Evolutionary conservation across 768 basidiomycete species (phyloP), one percentile per base, ranked within the genome.

Genomic region (Panaeolus papilionaceus): DNA sequence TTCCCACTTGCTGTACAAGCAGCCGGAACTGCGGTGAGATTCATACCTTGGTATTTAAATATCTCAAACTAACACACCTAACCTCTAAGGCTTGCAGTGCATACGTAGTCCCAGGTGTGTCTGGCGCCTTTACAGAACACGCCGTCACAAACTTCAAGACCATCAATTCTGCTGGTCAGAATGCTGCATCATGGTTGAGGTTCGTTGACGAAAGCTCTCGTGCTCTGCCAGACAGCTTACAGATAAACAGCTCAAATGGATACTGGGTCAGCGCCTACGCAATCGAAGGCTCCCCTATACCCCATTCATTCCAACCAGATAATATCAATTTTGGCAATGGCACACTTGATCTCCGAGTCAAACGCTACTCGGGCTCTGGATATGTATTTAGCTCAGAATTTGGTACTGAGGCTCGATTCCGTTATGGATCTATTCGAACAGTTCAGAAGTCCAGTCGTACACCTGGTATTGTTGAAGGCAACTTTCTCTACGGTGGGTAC

Each of bases 391-490:
- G 78, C 64, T 71, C 79, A 3, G 77, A 79, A 61, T 71, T 81
- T 26, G 67, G 61, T 28, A 79, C 80, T 0, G 62, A 71, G n/a
- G 74, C 73, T 28, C 23, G 66, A 4, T 77, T 80, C 69, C 67
- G 71, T 63, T 81, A 78, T 64, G 80, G 72, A 5, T 81, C 80
- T 12, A 78, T 81, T 16, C 69, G 80, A 26, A 79, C 78, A 26
- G 74, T 78, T 37, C 68, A 74, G 44, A 79, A 79, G 66, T 80
- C 79, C 40, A 80, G 79, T 67, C 69, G 70, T 11, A 72, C 73
- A 5, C 77, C 72, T 39, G 80, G 79, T 18, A 74, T 80, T 37
- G 75, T 77, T 18, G 79, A 80, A 47, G 80, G 80, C 40, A 79
- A 78, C 67, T 80, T 81, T 63, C 77, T 78, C 68, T 81, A 79